phyloP scores from a whole-genome alignment of 352 stramenopile genomes.

The Pythium scleroteichum region DNA sequence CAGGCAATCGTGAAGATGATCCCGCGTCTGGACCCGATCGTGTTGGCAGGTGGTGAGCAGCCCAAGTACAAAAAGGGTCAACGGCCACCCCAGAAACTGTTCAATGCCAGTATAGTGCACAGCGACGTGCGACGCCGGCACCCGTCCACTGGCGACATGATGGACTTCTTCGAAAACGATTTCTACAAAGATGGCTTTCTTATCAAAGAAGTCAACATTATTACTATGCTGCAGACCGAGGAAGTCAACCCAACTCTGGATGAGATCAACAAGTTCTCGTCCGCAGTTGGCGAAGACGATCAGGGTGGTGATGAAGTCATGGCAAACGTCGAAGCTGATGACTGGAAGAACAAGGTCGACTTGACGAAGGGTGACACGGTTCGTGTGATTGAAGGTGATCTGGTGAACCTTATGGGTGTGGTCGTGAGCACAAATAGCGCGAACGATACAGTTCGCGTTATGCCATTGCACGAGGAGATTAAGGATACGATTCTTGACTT shows the following conservation, averaged over 20 bases:
- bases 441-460: conserved; percentile 88
- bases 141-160: conserved; percentile 77
- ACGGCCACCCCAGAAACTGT: conserved; percentile 84
- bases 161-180: conserved; percentile 88
- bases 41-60: conserved; percentile 70
- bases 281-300: conserved; percentile 63
- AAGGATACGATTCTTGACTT: conserved; percentile 91
- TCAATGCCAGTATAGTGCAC: conserved; percentile 70
- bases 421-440: conserved; percentile 87
- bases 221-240: conserved; percentile 83
- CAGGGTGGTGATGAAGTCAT: conserved; percentile 67
- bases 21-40: conserved; percentile 75
- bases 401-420: conserved; percentile 90
- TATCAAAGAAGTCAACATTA: conserved; percentile 87
- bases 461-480: conserved; percentile 90
- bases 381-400: conserved; percentile 84
- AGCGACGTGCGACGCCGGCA: conserved; percentile 65
- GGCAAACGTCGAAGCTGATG: conserved; percentile 70
- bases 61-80: conserved; percentile 90
- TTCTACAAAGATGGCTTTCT: conserved; percentile 89
- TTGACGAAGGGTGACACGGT: conserved; percentile 90
- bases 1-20: conserved; percentile 87
- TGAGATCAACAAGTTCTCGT: conserved; percentile 89
- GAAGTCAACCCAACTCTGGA: conserved; percentile 86
- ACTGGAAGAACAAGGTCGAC: conserved; percentile 90